These are phyloP conservation scores for Sonneratia caseolaris DNA, from an alignment of 345 rosid species.

Conservation along the genomic window DNA sequence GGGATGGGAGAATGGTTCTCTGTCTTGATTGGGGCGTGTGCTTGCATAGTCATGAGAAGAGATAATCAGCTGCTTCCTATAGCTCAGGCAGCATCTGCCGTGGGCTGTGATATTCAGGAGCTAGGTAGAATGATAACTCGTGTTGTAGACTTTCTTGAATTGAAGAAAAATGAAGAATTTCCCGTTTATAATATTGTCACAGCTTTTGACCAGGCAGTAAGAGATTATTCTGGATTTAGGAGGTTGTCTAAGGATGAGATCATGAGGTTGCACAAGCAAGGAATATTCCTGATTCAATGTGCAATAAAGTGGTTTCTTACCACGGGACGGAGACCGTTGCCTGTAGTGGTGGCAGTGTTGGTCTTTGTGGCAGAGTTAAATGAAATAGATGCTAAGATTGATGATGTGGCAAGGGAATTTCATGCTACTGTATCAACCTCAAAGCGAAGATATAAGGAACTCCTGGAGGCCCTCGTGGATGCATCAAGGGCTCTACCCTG, in stretches of 20 bases:
- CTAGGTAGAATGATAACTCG: constrained; percentile 61
- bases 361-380: constrained; percentile 54
- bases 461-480: constrained; percentile 50
- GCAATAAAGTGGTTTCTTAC: constrained; percentile 65
- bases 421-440: constrained; percentile 32
- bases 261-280: constrained; percentile 46
- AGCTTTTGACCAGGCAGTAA: constrained; percentile 32
- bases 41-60: constrained; percentile 41
- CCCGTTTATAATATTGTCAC: constrained; percentile 46
- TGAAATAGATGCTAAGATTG: constrained; percentile 37
- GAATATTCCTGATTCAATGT: constrained; percentile 65
- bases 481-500: constrained; percentile 70
- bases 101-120: constrained; percentile 51
- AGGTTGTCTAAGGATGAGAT: constrained; percentile 14
- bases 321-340: constrained; percentile 70
- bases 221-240: constrained; percentile 16
- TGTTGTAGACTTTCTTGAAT: constrained; percentile 42
- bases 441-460: constrained; percentile 48
- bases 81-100: constrained; percentile 30
- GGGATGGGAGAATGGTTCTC: constrained; percentile 70
- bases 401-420: constrained; percentile 42
- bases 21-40: constrained; percentile 57
- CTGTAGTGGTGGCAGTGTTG: constrained; percentile 63
- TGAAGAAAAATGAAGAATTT: constrained; percentile 18
- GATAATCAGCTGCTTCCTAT: constrained; percentile 40